Conservation (phyloP, 108 stramenopile species). For the Conticribra guillardii region DNA sequence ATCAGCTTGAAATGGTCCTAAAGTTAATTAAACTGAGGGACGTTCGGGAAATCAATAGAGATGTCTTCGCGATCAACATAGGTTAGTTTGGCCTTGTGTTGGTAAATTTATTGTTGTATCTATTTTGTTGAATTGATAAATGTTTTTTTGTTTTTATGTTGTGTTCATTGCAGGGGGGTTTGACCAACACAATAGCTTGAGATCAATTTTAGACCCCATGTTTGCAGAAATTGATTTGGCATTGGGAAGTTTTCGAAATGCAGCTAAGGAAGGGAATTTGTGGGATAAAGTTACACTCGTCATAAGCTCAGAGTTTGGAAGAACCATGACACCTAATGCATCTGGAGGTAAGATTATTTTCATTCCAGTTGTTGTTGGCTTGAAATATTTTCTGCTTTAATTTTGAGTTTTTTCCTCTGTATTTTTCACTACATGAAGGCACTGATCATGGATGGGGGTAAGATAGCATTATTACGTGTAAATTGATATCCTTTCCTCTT, state of each 20-base stretch:
- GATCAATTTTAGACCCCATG: background rate
- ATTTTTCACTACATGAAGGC: background rate
- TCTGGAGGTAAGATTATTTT: conserved; percentile 1
- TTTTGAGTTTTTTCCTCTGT: background rate
- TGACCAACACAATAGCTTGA: conserved; percentile 54
- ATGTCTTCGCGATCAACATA: conserved; percentile 52
- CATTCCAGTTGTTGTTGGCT: too few relatives aligned
- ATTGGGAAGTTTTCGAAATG: conserved; percentile 44
- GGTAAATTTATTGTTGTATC: too few relatives aligned
- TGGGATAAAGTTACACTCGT: conserved; percentile 66
- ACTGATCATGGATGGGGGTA: conserved; percentile 18
- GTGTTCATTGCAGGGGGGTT: too few relatives aligned
- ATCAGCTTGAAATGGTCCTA: conserved; percentile 31
- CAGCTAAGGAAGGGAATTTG: conserved; percentile 39
- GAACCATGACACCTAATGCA: conserved; percentile 53
- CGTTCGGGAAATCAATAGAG: conserved; percentile 50
- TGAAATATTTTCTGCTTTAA: background rate
- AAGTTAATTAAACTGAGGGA: conserved; percentile 50
- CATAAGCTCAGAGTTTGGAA: conserved; percentile 62
- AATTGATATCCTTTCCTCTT: background rate
- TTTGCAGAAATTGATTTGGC: conserved; percentile 41
- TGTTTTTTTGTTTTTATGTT: too few relatives aligned
- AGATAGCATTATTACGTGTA: background rate
- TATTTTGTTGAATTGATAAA: too few relatives aligned
- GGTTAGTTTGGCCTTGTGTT: too few relatives aligned